phyloP scores from a whole-genome alignment of 2,329 filamentous ascomycete species.

The Penicillium frequentans region DNA sequence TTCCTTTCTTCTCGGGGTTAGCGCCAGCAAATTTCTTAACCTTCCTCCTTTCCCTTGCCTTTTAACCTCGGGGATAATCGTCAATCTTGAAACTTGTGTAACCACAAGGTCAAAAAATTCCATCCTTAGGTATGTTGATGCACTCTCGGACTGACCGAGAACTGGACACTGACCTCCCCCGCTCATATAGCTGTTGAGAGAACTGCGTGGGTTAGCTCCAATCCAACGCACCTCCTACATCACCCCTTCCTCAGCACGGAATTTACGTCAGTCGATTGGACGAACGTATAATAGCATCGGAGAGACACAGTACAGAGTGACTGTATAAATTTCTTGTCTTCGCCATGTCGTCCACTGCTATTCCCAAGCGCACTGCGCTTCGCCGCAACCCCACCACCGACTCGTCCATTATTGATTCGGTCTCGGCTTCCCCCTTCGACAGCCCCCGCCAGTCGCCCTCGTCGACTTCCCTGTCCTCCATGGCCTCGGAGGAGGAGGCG shows the following conservation, averaged over 20 bases:
- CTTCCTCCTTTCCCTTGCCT: not conserved
- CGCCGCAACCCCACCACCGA: slow-evolving; percentile 55
- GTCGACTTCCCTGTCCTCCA: slow-evolving; percentile 87
- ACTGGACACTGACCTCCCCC: not conserved
- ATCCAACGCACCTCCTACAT: not conserved
- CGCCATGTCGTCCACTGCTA: slow-evolving; percentile 52
- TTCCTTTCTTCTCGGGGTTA: not conserved
- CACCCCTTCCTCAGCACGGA: not conserved
- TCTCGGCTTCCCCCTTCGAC: slow-evolving; percentile 56
- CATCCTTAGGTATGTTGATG: not conserved
- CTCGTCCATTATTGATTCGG: slow-evolving; percentile 57
- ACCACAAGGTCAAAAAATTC: not conserved
- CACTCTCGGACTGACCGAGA: not conserved
- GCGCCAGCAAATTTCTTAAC: not conserved
- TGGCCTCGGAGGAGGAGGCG: slow-evolving; percentile 64
- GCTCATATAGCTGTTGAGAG: not conserved
- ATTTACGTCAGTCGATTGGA: not conserved
- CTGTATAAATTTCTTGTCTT: not conserved
- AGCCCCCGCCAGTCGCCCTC: slow-evolving; percentile 68
- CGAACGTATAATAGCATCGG: not conserved
- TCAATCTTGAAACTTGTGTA: not conserved
- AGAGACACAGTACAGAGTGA: not conserved
- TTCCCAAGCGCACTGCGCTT: slow-evolving; percentile 49
- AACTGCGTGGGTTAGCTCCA: not conserved
- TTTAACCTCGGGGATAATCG: not conserved